Conservation (phyloP, 306 rosid genomes). For the Lathyrus oleraceus region DNA sequence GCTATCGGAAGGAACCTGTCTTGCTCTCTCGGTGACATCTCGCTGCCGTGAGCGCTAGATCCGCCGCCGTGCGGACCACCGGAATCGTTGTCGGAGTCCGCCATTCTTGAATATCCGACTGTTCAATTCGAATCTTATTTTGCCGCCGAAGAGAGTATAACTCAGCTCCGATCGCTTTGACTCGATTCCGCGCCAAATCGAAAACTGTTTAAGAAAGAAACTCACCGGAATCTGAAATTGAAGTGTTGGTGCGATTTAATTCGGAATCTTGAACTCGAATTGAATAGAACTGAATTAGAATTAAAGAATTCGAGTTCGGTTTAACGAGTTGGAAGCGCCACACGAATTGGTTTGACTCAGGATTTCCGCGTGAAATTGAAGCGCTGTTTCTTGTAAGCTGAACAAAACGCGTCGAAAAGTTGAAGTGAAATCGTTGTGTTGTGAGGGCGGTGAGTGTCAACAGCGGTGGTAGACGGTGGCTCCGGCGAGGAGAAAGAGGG, state of each 20-base stretch:
- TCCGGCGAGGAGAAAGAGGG: conserved; percentile 18
- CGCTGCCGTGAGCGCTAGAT: conserved; percentile 39
- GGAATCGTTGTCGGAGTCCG: conserved; percentile 91
- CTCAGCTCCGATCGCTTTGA: not conserved
- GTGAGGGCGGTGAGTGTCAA: not conserved
- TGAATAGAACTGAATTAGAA: not conserved
- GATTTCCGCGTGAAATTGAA: conserved; percentile 12
- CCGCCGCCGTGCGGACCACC: conserved; percentile 51
- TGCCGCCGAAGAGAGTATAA: not conserved
- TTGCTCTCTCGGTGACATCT: conserved; percentile 73
- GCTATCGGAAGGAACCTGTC: conserved; percentile 86
- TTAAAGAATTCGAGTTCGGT: not conserved
- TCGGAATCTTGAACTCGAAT: not conserved
- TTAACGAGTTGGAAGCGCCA: not conserved
- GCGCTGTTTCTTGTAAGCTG: not conserved
- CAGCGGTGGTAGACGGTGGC: not conserved
- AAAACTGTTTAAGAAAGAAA: not conserved
- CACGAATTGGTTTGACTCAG: conserved; percentile 14
- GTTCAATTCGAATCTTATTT: not conserved
- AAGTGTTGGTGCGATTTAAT: not conserved
- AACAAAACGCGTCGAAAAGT: not conserved
- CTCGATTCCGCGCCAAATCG: conserved; percentile 10
- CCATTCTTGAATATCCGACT: conserved; percentile 45
- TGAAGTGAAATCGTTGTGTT: not conserved
- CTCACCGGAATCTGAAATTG: not conserved